A percentile compares a stretch with the other conserved stretches of the same genome.
These are phyloP conservation scores for Lachancea meyersii DNA, from an alignment of 805 yeast species.

Conservation along the genomic window DNA sequence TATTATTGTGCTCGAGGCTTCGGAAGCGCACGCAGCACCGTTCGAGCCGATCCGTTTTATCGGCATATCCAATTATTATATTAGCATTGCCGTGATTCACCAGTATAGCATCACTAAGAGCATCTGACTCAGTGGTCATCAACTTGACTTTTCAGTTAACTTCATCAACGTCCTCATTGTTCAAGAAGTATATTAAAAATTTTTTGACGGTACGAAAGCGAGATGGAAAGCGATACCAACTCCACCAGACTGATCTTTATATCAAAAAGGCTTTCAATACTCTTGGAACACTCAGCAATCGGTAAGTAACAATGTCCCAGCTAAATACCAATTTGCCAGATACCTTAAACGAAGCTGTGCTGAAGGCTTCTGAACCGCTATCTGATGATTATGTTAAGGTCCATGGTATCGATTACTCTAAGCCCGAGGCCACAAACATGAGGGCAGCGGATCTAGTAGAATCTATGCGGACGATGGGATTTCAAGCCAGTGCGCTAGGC, in stretches of 20 bases:
- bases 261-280: neutral
- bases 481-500: conserved; percentile 84
- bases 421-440: conserved; percentile 68
- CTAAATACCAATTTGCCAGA: conserved; percentile 48
- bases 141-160: neutral
- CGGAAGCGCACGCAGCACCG: conserved; percentile 23
- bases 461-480: conserved; percentile 93
- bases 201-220: neutral
- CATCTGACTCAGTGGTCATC: neutral
- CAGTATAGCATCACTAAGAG: neutral
- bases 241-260: no score
- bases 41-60: conserved; percentile 11
- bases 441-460: conserved; percentile 70
- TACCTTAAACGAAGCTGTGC: conserved; percentile 84
- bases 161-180: neutral
- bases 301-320: conserved; percentile 29
- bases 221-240: no score
- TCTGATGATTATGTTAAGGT: conserved; percentile 76
- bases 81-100: conserved; percentile 27
- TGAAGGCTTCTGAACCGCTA: conserved; percentile 78
- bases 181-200: neutral
- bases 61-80: conserved; percentile 17
- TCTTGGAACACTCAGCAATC: neutral
- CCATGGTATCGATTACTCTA: conserved; percentile 83
- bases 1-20: conserved; percentile 18